Evolutionary conservation across 768 basidiomycete species (phyloP), one percentile per base, ranked within the genome.

Genomic region (Rhodotorula kratochvilovae): DNA sequence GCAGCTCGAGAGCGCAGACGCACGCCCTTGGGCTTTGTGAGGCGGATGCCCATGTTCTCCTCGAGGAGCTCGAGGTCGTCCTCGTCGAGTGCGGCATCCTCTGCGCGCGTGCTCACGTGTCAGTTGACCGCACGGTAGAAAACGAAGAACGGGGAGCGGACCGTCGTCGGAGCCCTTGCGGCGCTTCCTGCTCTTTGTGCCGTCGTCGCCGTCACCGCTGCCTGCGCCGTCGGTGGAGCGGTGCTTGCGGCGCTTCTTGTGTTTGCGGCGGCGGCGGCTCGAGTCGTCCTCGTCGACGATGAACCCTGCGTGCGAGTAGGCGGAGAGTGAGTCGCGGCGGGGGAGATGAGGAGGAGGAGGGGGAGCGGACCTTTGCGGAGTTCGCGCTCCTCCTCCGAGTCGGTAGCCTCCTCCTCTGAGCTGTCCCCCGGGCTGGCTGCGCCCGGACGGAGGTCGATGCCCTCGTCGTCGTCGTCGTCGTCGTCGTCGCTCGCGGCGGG

Each of bases 61-160:
- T 87, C 86, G 33, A 90, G 77, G 7, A 90, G 84, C 78, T 95
- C 95, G 75, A 98, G 81, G 84, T 96, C 84, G 83, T 87, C 84
- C 45, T 97, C 96, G 73, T 96, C 93, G 61, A 98, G 81, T 15
- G 78, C 79, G 16, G 59, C 70, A 17, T 33, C 67, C 50, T 74
- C 73, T 75, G 64, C 21, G 31, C 10, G 27, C 2, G n/a, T 31
- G 23, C 11, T 10, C 5, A 6, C 35, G 8, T 17, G 23, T 45
- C 53, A 64, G 27, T 16, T 10, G 8, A 1, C 29, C 25, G 13
- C 2, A 12, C 27, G 11, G 5, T 50, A 29, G 11, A 13, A 2
- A 21, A 36, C 8, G 31, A 12, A 19, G 21, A 2, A 19, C 19
- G 16, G 10, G 19, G 3, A 15, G 19, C 69, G 46, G 23, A 74